Base-by-base conservation (phyloP, 2,329 filamentous ascomycete genomes). In the Cladobotryum protrusum region DNA sequence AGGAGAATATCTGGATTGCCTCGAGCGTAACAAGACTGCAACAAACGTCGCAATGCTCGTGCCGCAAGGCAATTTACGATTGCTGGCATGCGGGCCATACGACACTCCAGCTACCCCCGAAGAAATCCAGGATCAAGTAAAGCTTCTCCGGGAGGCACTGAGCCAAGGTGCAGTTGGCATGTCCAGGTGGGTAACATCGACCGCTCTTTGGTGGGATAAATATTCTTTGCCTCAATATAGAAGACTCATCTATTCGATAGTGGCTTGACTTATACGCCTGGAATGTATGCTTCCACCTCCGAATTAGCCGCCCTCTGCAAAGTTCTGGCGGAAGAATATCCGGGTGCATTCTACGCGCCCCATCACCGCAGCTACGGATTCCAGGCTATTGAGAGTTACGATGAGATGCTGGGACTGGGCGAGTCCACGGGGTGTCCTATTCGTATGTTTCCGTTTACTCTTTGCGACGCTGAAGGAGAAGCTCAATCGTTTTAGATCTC, bases 281-380 rank as follows among this genome's bases (percentile, higher is more conserved):
- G 58, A 47, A 60, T 60, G 58, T 60, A 60, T 37, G 58, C 58
- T n/a, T 60, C 58, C 14, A 60, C 53, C 4, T 59, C 57, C 3
- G 58, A 60, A 42, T 52, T 60, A 4, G 58, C 52, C 0, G 43
- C 54, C 8, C 57, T 60, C 12, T 60, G 58, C 48, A 52, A 53
- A 32, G 49, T 48, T 14, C 49, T 60, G 12, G 54, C 55, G 3
- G 52, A 52, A 18, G 57, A 59, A 6, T 60, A 49, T 37, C 57
- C 58, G 1, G 58, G 58, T 19, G 52, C 57, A 4, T 60, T 54
- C 36, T 60, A 60, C 14, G 57, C 58, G 2, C 58, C 58, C 4
- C 58, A 60, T 35, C 58, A 60, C n/a, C 56, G 58, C n/a, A 60
- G 58, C 37, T 60, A 60, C 37, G 58, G 58, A 0, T 53, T 53